Percentiles rank a stretch among this genome's conserved stretches.
phyloP scores from a whole-genome alignment of 306 rosid genomes.

The Sicyos edulis region DNA sequence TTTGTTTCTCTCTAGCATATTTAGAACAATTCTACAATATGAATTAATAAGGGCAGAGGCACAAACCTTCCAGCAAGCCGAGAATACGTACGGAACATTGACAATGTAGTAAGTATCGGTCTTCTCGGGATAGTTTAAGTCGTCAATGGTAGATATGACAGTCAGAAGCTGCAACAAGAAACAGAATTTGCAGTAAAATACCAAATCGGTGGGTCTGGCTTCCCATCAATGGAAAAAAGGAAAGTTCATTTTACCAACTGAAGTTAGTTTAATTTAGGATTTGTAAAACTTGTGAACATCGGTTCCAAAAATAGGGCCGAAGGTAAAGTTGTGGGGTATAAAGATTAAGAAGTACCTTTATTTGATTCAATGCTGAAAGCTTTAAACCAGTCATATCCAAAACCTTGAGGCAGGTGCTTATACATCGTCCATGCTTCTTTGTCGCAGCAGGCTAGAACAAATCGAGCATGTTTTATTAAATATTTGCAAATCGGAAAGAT shows the following conservation, averaged over 20 bases:
- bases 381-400: constrained; percentile 91
- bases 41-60: neutral
- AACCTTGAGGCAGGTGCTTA: constrained; percentile 79
- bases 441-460: constrained; percentile 65
- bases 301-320: neutral
- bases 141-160: constrained; percentile 78
- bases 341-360: constrained; percentile 47
- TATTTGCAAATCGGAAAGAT: constrained; percentile 1
- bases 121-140: constrained; percentile 96
- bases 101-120: constrained; percentile 83
- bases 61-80: constrained; percentile 99
- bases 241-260: neutral
- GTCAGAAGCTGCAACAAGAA: constrained; percentile 71
- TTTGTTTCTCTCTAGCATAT: neutral
- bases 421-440: constrained; percentile 57
- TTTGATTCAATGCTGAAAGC: constrained; percentile 78
- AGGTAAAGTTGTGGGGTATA: neutral
- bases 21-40: constrained; percentile 17
- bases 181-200: neutral
- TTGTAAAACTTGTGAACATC: neutral
- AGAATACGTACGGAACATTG: constrained; percentile 78
- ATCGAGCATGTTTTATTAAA: constrained; percentile 17
- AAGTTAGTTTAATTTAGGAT: neutral
- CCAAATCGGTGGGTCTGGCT: neutral
- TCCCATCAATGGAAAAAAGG: neutral